phyloP scores from a whole-genome alignment of 257 asterid genomes.

The Solanum piurae region DNA sequence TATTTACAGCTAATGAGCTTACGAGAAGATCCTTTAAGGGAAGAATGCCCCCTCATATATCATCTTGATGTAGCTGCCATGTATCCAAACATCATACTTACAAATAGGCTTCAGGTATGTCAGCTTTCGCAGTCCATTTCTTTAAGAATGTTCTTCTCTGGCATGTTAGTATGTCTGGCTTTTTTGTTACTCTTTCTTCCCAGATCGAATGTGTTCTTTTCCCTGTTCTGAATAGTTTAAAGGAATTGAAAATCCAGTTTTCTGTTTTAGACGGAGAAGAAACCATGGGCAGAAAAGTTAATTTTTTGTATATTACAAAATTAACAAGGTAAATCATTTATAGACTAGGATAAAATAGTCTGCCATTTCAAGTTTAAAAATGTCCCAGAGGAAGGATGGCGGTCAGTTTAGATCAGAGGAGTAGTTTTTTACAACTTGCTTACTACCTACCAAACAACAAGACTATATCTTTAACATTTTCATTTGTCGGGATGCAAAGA shows the following conservation, averaged over 20 bases:
- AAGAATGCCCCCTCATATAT: constrained; percentile 91
- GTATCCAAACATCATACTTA: constrained; percentile 96
- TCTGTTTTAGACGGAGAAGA: not conserved
- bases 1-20: constrained; percentile 60
- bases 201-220: not conserved
- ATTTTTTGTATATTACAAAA: not conserved
- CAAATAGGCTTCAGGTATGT: constrained; percentile 97
- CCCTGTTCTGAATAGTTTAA: not conserved
- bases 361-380: not conserved
- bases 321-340: not conserved
- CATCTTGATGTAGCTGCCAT: constrained; percentile 99
- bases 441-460: not conserved
- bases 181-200: not conserved
- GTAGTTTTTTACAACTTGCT: not conserved
- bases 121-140: not conserved
- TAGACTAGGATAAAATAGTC: not conserved
- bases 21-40: constrained; percentile 70
- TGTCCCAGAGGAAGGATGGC: not conserved
- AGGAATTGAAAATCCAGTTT: not conserved
- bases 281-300: not conserved
- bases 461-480: not conserved
- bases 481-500: not conserved
- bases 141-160: not conserved
- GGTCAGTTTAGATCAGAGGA: not conserved
- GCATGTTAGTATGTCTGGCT: not conserved